Percentiles rank a stretch among this genome's conserved stretches.
Evolutionary conservation across 2,329 filamentous ascomycete genomes (phyloP).

Genomic region (Capronia coronata): DNA sequence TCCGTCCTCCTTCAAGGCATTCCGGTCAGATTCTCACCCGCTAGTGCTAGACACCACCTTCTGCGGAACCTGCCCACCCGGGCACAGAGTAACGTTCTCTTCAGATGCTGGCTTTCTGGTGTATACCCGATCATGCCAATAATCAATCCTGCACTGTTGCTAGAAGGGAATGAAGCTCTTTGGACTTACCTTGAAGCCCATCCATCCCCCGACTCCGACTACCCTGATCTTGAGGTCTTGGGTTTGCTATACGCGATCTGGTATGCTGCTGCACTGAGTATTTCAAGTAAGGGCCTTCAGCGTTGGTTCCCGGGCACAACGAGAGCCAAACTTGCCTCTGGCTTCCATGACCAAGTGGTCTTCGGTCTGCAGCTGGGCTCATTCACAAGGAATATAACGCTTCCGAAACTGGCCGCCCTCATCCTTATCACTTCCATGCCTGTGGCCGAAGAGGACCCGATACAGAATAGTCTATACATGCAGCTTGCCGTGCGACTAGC

Average conservation of each 20-base stretch:
- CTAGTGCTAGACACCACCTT: conserved; percentile 36
- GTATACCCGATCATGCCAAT: conserved; percentile 43
- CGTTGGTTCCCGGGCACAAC: conserved; percentile 22
- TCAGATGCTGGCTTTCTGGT: conserved; percentile 43
- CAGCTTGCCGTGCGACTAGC: conserved; percentile 41
- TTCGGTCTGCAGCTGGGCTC: conserved; percentile 39
- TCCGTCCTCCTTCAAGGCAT: conserved; percentile 36
- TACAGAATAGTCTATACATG: conserved; percentile 45
- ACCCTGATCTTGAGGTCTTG: conserved; percentile 39
- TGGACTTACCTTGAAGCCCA: conserved; percentile 36
- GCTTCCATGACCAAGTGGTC: conserved; percentile 40
- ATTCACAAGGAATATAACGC: conserved; percentile 42
- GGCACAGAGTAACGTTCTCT: conserved; percentile 42
- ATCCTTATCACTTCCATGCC: conserved; percentile 44
- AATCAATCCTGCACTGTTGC: conserved; percentile 39
- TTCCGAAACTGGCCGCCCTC: conserved; percentile 43
- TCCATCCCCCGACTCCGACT: conserved; percentile 35
- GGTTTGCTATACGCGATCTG: conserved; percentile 43
- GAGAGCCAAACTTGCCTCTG: conserved; percentile 35
- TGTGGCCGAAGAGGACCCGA: conserved; percentile 44
- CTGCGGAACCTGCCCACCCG: conserved; percentile 39
- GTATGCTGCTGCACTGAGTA: conserved; percentile 44
- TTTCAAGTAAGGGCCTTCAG: conserved; percentile 34
- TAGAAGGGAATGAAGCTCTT: conserved; percentile 39
- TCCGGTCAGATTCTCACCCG: conserved; percentile 33